These are phyloP conservation scores for Lojkania enalia DNA, from an alignment of 2,329 filamentous ascomycete species.

Conservation along the genomic window DNA sequence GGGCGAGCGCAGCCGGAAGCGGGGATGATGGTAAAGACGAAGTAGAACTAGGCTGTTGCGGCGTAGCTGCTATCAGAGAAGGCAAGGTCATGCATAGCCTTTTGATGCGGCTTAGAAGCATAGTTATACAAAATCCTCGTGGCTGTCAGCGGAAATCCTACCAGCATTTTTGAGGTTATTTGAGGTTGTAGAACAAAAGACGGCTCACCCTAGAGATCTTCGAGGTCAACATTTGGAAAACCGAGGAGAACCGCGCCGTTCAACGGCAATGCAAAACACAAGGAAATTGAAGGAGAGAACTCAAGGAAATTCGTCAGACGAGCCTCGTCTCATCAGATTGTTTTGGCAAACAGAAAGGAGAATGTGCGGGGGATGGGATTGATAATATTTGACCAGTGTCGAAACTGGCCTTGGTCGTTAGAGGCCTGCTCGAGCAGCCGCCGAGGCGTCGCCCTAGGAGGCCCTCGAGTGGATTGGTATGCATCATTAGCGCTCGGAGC, in stretches of 20 bases:
- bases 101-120: conserved; percentile 43
- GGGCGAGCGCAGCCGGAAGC: conserved; percentile 34
- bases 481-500: conserved; percentile 41
- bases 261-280: conserved; percentile 38
- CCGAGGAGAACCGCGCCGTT: conserved; percentile 33
- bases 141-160: conserved; percentile 36
- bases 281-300: conserved; percentile 42
- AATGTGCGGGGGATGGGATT: conserved; percentile 30
- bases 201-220: conserved; percentile 36
- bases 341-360: conserved; percentile 31
- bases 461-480: conserved; percentile 30
- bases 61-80: conserved; percentile 39
- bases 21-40: conserved; percentile 25
- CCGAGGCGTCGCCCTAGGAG: conserved; percentile 38
- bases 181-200: conserved; percentile 7
- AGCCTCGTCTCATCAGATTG: conserved; percentile 38
- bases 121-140: conserved; percentile 43
- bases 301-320: conserved; percentile 44
- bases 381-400: conserved; percentile 41
- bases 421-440: conserved; percentile 38
- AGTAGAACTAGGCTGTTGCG: conserved; percentile 30
- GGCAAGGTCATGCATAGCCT: conserved; percentile 43
- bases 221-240: conserved; percentile 35
- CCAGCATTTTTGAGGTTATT: conserved; percentile 18
- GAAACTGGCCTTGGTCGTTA: conserved; percentile 34